These are phyloP conservation scores for Westerdykella sp. DNA, from an alignment of 2,329 filamentous ascomycete species.

Conservation along the genomic window DNA sequence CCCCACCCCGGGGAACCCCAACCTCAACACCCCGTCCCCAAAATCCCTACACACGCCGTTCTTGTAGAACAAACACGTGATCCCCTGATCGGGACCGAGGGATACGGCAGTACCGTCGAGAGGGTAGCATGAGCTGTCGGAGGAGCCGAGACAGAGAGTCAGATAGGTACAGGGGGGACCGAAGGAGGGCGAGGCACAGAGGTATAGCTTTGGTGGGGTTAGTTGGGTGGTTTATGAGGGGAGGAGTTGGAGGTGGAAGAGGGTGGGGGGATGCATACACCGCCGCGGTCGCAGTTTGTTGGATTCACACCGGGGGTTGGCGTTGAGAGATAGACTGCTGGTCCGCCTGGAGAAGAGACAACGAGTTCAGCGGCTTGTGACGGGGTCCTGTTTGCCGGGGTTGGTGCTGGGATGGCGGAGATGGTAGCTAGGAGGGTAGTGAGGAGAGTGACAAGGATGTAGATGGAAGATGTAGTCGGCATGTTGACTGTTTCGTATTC, in stretches of 20 bases:
- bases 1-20: too few species aligned
- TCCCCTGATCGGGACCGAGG: slow-evolving; percentile 20
- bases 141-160: slow-evolving; percentile 9
- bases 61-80: slow-evolving; percentile 24
- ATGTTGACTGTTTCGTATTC: neutral
- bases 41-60: slow-evolving; percentile 5
- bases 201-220: slow-evolving; percentile 15
- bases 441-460: slow-evolving; percentile 3
- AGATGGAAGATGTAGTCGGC: slow-evolving; percentile 5
- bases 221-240: neutral
- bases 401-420: slow-evolving; percentile 2
- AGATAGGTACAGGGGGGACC: slow-evolving; percentile 14
- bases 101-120: slow-evolving; percentile 14
- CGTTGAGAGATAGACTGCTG: neutral
- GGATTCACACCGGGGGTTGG: neutral
- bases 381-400: neutral
- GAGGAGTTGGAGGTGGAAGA: neutral
- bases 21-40: too few species aligned
- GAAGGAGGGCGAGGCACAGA: slow-evolving; percentile 22
- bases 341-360: neutral
- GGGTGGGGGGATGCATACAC: neutral
- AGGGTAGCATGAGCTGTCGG: slow-evolving; percentile 9
- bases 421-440: slow-evolving; percentile 5
- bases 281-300: slow-evolving; percentile 2
- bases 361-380: neutral